phyloP scores from a whole-genome alignment of 257 asterid genomes.

The Plantago ovata region DNA sequence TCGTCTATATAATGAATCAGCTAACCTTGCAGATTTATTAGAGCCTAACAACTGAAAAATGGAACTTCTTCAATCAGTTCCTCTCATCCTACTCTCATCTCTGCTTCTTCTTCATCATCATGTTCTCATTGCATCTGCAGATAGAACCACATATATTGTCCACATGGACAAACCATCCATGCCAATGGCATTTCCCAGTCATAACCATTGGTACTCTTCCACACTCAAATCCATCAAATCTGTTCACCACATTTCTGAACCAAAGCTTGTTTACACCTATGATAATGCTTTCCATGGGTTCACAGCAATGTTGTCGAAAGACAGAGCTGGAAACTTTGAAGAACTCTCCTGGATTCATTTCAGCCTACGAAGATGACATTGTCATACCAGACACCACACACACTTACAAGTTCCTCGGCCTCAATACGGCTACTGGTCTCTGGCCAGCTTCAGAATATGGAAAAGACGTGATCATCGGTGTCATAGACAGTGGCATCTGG shows the following conservation, averaged over 20 bases:
- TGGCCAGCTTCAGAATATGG: slow-evolving; percentile 40
- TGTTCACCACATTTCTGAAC: slow-evolving; percentile 2
- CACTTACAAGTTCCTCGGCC: slow-evolving; percentile 23
- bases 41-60: slow-evolving; percentile 2
- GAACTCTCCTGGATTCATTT: slow-evolving; percentile 23
- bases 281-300: slow-evolving; percentile 33
- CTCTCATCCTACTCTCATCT: slow-evolving; percentile 1
- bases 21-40: too few relatives aligned
- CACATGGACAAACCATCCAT: slow-evolving; percentile 35
- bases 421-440: slow-evolving; percentile 29
- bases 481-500: slow-evolving; percentile 38
- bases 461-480: slow-evolving; percentile 37
- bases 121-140: slow-evolving; percentile 3
- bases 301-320: slow-evolving; percentile 13
- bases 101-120: slow-evolving; percentile 5
- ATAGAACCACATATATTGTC: slow-evolving; percentile 25
- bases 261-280: slow-evolving; percentile 27
- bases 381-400: slow-evolving; percentile 27
- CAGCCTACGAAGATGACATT: slow-evolving; percentile 13
- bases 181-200: slow-evolving; percentile 33
- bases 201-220: slow-evolving; percentile 31
- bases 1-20: background rate
- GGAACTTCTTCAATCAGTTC: background rate
- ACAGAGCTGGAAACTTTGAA: slow-evolving; percentile 14
- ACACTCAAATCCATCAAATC: slow-evolving; percentile 20